These are phyloP conservation scores for Tolypocladium paradoxum DNA, from an alignment of 2,329 filamentous ascomycete species.

Conservation along the genomic window DNA sequence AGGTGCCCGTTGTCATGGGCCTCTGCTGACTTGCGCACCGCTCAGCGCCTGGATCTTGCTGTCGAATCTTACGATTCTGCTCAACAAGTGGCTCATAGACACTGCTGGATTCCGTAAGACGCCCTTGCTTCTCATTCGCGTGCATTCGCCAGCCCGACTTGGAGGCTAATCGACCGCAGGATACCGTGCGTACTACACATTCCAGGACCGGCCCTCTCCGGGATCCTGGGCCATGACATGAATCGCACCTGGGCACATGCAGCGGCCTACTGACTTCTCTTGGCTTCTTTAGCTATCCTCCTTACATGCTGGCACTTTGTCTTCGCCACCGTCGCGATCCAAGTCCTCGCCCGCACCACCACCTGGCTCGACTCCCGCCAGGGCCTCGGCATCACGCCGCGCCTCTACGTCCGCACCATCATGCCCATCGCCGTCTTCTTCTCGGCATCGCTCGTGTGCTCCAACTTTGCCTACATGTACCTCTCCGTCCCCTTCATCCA, in stretches of 20 bases:
- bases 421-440: slow-evolving; percentile 57
- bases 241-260: background rate
- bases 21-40: background rate
- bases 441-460: slow-evolving; percentile 54
- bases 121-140: too few species aligned
- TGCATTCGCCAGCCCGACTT: background rate
- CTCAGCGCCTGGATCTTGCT: slow-evolving; percentile 67
- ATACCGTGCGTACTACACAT: slow-evolving; percentile 9
- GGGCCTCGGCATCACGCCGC: slow-evolving; percentile 48
- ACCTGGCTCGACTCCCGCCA: slow-evolving; percentile 51
- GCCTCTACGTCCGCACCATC: slow-evolving; percentile 51
- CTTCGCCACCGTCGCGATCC: slow-evolving; percentile 56
- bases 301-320: slow-evolving; percentile 58
- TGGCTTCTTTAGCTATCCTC: slow-evolving; percentile 33
- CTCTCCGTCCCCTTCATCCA: slow-evolving; percentile 59
- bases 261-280: background rate
- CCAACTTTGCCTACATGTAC: slow-evolving; percentile 58
- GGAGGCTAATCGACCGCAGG: slow-evolving; percentile 3
- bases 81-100: slow-evolving; percentile 85
- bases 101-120: slow-evolving; percentile 61
- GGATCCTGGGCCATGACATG: background rate
- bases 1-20: background rate
- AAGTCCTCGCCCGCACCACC: slow-evolving; percentile 54
- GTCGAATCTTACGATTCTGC: slow-evolving; percentile 76
- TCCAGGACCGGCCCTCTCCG: background rate